These are phyloP conservation scores for apple (Malus domestica) DNA, from an alignment of 306 rosid species.

Conservation along the genomic window ASM211411v1 NC_041790.1:3851001-3851500, in stretches of 20 bases:
- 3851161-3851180: conserved; percentile 48
- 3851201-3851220: conserved; percentile 65
- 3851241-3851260: not conserved
- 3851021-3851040: conserved; percentile 40
- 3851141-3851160: conserved; percentile 48
- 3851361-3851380: conserved; percentile 77
- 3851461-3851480: conserved; percentile 77
- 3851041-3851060: conserved; percentile 62
- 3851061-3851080: conserved; percentile 51
- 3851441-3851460: conserved; percentile 50
- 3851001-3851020: conserved; percentile 62
- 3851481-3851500: conserved; percentile 47
- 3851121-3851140: conserved; percentile 54
- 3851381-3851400: conserved; percentile 69
- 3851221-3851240: conserved; percentile 25
- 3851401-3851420: conserved; percentile 30
- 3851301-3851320: conserved; percentile 58
- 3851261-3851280: conserved; percentile 37
- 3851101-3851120: conserved; percentile 71
- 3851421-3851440: conserved; percentile 49
- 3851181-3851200: conserved; percentile 81
- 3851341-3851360: conserved; percentile 33
- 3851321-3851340: conserved; percentile 29
- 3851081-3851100: conserved; percentile 44
- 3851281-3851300: conserved; percentile 40